phyloP scores from a whole-genome alignment of 2,329 filamentous ascomycete genomes.

The Xylariaceae sp. region DNA sequence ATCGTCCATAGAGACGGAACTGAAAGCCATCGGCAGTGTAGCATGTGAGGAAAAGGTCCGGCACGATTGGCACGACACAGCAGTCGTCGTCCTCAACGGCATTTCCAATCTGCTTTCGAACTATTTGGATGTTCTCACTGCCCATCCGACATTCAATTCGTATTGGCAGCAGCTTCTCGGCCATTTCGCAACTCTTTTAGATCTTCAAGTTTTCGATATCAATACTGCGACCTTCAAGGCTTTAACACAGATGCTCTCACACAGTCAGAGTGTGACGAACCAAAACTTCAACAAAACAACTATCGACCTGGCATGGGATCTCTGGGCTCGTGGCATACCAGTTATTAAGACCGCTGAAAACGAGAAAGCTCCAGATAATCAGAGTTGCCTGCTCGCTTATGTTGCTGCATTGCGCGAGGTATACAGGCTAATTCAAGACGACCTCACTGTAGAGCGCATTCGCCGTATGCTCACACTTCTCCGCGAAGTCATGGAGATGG shows the following conservation, averaged over 20 bases:
- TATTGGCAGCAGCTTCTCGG: constrained; percentile 72
- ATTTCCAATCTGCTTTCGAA: constrained; percentile 68
- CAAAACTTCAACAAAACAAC: constrained; percentile 46
- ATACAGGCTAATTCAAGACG: constrained; percentile 65
- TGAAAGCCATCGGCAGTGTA: constrained; percentile 38
- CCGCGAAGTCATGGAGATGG: constrained; percentile 63
- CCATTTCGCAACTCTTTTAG: constrained; percentile 60
- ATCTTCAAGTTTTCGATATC: constrained; percentile 61
- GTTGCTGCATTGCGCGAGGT: constrained; percentile 69
- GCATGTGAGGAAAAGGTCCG: constrained; percentile 39
- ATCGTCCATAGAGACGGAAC: constrained; percentile 58
- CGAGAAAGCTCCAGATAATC: constrained; percentile 57
- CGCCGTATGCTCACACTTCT: constrained; percentile 66
- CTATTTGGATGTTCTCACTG: constrained; percentile 67
- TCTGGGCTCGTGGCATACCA: constrained; percentile 66
- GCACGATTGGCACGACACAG: constrained; percentile 67
- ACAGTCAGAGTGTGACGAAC: constrained; percentile 39
- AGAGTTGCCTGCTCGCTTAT: constrained; percentile 82
- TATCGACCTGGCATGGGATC: constrained; percentile 58
- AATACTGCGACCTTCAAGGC: constrained; percentile 68
- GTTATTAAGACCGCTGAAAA: constrained; percentile 38
- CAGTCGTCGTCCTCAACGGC: constrained; percentile 67
- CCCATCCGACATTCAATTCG: constrained; percentile 59
- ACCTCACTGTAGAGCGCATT: constrained; percentile 58
- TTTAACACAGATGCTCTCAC: constrained; percentile 57